These are phyloP conservation scores for Moricandia arvensis DNA, from an alignment of 345 rosid species.

Conservation along the genomic window DNA sequence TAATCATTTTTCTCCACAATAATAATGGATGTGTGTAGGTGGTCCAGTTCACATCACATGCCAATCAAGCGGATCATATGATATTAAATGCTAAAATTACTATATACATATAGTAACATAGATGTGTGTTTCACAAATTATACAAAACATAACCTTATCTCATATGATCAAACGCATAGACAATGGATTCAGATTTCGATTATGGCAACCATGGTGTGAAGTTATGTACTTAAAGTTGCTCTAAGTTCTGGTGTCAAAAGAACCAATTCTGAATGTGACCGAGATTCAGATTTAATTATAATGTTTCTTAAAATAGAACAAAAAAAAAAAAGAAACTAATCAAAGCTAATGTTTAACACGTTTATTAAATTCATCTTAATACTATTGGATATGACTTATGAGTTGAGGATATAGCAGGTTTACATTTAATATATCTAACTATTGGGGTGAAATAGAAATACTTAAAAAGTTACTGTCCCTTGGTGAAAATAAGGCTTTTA, in stretches of 20 bases:
- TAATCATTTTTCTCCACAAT: slow-evolving; percentile 3
- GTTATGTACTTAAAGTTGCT: background rate
- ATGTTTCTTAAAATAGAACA: background rate
- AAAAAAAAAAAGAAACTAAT: background rate
- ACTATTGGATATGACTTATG: background rate
- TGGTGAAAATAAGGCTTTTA: slow-evolving; percentile 14
- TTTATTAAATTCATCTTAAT: background rate
- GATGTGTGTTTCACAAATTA: background rate
- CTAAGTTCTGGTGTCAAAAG: background rate
- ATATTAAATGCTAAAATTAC: background rate
- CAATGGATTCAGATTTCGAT: background rate
- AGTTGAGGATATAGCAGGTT: background rate
- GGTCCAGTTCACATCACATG: slow-evolving; percentile 37
- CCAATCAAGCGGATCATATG: slow-evolving; percentile 29
- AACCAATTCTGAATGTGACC: background rate
- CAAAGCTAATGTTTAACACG: background rate
- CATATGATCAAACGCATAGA: background rate
- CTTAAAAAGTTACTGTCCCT: background rate
- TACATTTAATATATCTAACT: background rate
- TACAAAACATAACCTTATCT: background rate
- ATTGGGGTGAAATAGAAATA: slow-evolving; percentile 16
- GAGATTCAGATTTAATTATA: background rate
- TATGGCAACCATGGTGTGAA: too few species aligned
- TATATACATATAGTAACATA: background rate
- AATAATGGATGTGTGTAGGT: slow-evolving; percentile 19